Evolutionary conservation across 768 basidiomycete genomes (phyloP), one percentile per base, ranked within the genome.

Genomic region (Russula earlei): DNA sequence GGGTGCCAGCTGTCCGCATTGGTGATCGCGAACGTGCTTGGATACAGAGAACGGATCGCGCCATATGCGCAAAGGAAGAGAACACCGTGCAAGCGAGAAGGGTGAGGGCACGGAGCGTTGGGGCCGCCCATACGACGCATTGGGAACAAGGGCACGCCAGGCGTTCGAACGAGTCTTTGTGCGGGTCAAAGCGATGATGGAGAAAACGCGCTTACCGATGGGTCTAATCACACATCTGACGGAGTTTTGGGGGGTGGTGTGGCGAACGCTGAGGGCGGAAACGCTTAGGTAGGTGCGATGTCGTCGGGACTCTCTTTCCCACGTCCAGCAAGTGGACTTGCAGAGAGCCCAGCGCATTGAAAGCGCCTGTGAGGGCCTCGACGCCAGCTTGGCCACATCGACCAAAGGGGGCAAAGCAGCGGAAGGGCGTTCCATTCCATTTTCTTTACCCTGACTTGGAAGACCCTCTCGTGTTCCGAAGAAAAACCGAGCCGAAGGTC

Each of bases 301-400:
- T 36, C 34, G 15, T 4, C 34, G 34, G 34, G 10, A 14, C 34
- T 4, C 10, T 36, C 14, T 7, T 3, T 36, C 7, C 11, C 10
- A 12, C 15, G n/a, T n/a, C n/a, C n/a, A 36, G 12, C 34, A 4
- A 36, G 11, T 15, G 34, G 1, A 14, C 8, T 11, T n/a, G n/a
- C n/a, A n/a, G n/a, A n/a, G n/a, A n/a, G n/a, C n/a, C n/a, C n/a
- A n/a, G n/a, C n/a, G n/a, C n/a, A 31, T 31, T 31, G 29, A 31
- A 31, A 31, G 10, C 29, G 7, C 5, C 29, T 7, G 29, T 3
- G 29, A 31, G 29, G 29, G 47, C 17, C 31, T 36, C 41, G 33
- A 20, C 47, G 17, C 17, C 40, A 19, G 42, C 38, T 24, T 17
- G 36, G 55, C 55, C 55, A 57, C 56, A 45, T 55, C 50, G n/a